These are phyloP conservation scores for Dictyostelium firmibasis DNA, from an alignment of 78 protist species.

Conservation along the genomic window DNA sequence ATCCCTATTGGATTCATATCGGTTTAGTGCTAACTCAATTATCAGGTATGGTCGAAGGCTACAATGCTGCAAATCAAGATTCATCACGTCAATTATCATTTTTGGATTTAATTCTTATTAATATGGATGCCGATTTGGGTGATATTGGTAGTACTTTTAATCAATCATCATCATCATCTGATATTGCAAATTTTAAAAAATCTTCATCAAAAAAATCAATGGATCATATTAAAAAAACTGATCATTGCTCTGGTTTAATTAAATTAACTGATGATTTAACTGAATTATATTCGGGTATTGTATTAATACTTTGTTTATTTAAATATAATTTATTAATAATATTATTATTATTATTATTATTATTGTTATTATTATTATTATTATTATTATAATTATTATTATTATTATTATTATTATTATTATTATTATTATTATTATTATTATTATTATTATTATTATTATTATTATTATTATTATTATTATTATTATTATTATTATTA, in stretches of 20 bases:
- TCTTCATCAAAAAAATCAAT: background rate
- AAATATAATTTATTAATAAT: too few relatives aligned
- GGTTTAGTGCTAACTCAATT: slow-evolving; percentile 31
- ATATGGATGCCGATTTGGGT: slow-evolving; percentile 64
- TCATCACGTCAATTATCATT: background rate
- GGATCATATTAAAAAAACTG: slow-evolving; percentile 22
- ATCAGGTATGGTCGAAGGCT: slow-evolving; percentile 68
- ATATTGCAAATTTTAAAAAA: background rate
- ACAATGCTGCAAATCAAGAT: slow-evolving; percentile 7
- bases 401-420: background rate
- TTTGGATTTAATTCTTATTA: slow-evolving; percentile 38
- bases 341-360: background rate
- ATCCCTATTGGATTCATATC: slow-evolving; percentile 79
- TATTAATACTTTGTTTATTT: background rate
- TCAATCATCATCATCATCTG: background rate
- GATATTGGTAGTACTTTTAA: background rate
- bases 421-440: too few relatives aligned
- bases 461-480: too few relatives aligned
- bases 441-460: too few relatives aligned
- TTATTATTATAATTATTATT: background rate
- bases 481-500: too few relatives aligned
- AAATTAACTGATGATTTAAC: slow-evolving; percentile 70
- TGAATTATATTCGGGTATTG: slow-evolving; percentile 1
- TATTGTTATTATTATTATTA: background rate
- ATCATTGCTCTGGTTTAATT: slow-evolving; percentile 83